Evolutionary conservation across 257 asterid genomes (phyloP).

Genomic region (Paulownia fortunei): DNA sequence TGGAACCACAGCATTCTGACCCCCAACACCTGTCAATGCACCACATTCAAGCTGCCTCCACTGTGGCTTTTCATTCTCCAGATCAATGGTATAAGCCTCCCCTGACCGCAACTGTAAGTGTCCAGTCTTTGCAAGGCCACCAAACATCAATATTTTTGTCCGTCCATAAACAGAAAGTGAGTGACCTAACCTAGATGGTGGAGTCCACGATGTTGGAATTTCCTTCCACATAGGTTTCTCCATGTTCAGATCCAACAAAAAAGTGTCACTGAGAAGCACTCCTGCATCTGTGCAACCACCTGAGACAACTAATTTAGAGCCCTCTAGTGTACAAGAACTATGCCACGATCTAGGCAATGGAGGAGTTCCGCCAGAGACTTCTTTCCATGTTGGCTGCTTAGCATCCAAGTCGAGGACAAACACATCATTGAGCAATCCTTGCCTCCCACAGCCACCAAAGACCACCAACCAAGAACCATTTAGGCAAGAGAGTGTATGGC

Average conservation of each 20-base stretch:
- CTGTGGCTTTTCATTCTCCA: slow-evolving; percentile 69
- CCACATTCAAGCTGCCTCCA: slow-evolving; percentile 88
- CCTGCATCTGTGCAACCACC: slow-evolving; percentile 96
- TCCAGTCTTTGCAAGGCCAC: slow-evolving; percentile 90
- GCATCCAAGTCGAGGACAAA: slow-evolving; percentile 84
- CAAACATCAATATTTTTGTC: slow-evolving; percentile 79
- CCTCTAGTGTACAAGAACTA: slow-evolving; percentile 89
- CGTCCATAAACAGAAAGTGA: slow-evolving; percentile 83
- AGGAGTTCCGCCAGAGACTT: slow-evolving; percentile 75
- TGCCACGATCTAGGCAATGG: slow-evolving; percentile 93
- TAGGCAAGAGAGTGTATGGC: slow-evolving; percentile 83
- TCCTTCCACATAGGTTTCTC: slow-evolving; percentile 82
- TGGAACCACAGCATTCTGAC: slow-evolving; percentile 75
- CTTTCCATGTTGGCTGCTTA: slow-evolving; percentile 88
- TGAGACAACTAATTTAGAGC: slow-evolving; percentile 80
- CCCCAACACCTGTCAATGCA: slow-evolving; percentile 60
- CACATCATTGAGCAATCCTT: slow-evolving; percentile 84
- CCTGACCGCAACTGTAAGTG: slow-evolving; percentile 86
- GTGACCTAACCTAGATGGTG: slow-evolving; percentile 84
- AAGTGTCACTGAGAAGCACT: slow-evolving; percentile 77
- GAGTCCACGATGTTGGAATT: slow-evolving; percentile 72
- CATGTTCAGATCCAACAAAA: slow-evolving; percentile 66
- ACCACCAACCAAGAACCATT: slow-evolving; percentile 83
- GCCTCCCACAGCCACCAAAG: slow-evolving; percentile 88
- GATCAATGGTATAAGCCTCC: slow-evolving; percentile 80